Evolutionary conservation across 2,329 filamentous ascomycete species (phyloP).

Genomic region (Talaromyces sp.): DNA sequence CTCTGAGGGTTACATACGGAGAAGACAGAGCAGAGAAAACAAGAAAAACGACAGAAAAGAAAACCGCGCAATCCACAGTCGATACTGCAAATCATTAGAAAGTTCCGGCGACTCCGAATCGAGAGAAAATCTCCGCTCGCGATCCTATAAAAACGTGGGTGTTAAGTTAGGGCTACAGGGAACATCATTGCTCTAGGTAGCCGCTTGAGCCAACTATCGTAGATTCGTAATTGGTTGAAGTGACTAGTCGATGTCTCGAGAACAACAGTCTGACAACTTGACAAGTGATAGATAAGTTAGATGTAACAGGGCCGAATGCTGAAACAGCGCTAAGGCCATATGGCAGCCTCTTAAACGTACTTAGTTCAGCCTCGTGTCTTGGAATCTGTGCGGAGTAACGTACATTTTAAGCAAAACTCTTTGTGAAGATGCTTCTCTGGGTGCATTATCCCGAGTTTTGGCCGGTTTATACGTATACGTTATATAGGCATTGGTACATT

Average conservation of each 20-base stretch:
- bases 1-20: not conserved
- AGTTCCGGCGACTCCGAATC: not conserved
- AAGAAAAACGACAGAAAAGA: not conserved
- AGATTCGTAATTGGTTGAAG: not conserved
- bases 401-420: not conserved
- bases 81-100: not conserved
- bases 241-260: not conserved
- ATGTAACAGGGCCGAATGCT: not conserved
- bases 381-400: not conserved
- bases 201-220: not conserved
- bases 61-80: too few relatives aligned
- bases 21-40: not conserved
- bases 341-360: not conserved
- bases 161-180: not conserved
- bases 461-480: not conserved
- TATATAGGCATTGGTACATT: too few relatives aligned
- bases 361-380: not conserved
- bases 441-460: not conserved
- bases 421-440: not conserved
- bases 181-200: not conserved
- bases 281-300: not conserved
- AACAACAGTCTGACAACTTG: not conserved
- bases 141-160: too few relatives aligned
- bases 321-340: slow-evolving; percentile 3
- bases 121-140: not conserved